phyloP scores from a whole-genome alignment of 2,329 filamentous ascomycete species.

The Alternaria arborescens region DNA sequence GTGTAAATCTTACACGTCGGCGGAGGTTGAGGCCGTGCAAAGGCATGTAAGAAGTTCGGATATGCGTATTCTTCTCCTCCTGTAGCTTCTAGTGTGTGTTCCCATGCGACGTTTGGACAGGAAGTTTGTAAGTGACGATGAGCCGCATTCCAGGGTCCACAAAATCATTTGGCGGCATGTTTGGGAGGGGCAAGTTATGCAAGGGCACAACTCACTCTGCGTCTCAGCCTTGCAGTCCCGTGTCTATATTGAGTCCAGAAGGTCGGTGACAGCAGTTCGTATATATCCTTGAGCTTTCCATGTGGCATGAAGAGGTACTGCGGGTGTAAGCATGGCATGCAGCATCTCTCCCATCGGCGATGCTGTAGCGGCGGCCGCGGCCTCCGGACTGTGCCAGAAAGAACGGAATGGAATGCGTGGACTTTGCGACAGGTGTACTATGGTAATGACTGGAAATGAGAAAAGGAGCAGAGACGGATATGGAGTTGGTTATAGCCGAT shows the following conservation, averaged over 20 bases:
- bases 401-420: background rate
- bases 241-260: background rate
- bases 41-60: background rate
- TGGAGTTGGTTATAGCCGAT: background rate
- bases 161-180: slow-evolving; percentile 3
- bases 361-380: slow-evolving; percentile 5
- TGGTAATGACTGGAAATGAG: background rate
- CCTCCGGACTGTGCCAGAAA: background rate
- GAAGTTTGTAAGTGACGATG: background rate
- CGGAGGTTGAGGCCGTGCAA: background rate
- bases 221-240: slow-evolving; percentile 7
- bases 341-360: background rate
- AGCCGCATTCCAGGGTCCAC: slow-evolving; percentile 17
- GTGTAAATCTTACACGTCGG: background rate
- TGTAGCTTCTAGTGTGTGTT: background rate
- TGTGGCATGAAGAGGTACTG: background rate
- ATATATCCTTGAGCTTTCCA: background rate
- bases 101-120: slow-evolving; percentile 1
- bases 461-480: background rate
- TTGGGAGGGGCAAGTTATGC: slow-evolving; percentile 17
- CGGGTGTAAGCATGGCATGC: background rate
- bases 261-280: background rate
- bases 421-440: background rate
- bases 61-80: background rate
- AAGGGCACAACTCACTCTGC: slow-evolving; percentile 11